Percentiles rank a stretch among this genome's conserved stretches.
These are phyloP conservation scores for Xylaria sp. DNA, from an alignment of 2,329 filamentous ascomycete species.

Conservation along the genomic window DNA sequence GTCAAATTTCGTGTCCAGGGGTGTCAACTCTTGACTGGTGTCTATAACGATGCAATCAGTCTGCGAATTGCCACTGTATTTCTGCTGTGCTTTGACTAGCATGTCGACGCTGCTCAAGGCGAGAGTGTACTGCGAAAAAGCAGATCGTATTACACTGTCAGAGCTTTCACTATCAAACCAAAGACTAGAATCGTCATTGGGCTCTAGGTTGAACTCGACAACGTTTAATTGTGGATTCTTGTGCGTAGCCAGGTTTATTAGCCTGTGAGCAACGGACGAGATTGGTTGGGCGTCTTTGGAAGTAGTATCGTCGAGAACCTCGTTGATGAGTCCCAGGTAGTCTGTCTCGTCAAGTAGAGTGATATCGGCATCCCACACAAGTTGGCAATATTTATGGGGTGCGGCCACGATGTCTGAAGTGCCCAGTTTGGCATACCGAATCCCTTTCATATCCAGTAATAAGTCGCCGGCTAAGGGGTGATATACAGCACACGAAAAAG, in stretches of 20 bases:
- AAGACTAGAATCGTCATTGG: background rate
- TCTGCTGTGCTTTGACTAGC: conserved; percentile 9
- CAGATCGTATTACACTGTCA: background rate
- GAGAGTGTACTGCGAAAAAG: conserved; percentile 5
- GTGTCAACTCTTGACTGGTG: background rate
- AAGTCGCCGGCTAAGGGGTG: background rate
- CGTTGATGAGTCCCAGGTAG: background rate
- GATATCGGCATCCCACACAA: conserved; percentile 14
- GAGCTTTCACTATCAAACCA: conserved; percentile 7
- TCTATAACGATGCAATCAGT: background rate
- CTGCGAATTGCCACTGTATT: background rate
- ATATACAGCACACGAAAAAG: background rate
- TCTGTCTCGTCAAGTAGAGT: background rate
- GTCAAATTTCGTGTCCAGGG: background rate
- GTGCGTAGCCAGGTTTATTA: conserved; percentile 4
- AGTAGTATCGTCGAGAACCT: no score
- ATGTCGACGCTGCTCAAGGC: background rate
- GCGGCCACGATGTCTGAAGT: background rate
- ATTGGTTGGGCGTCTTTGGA: background rate
- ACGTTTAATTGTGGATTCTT: conserved; percentile 17
- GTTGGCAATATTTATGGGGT: background rate
- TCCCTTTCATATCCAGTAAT: conserved; percentile 8
- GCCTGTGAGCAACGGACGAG: background rate
- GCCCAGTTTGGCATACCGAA: background rate
- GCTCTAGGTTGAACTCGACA: conserved; percentile 7